Conservation (phyloP, 2,329 filamentous ascomycete species). For the Plectosphaerella sp. region DNA sequence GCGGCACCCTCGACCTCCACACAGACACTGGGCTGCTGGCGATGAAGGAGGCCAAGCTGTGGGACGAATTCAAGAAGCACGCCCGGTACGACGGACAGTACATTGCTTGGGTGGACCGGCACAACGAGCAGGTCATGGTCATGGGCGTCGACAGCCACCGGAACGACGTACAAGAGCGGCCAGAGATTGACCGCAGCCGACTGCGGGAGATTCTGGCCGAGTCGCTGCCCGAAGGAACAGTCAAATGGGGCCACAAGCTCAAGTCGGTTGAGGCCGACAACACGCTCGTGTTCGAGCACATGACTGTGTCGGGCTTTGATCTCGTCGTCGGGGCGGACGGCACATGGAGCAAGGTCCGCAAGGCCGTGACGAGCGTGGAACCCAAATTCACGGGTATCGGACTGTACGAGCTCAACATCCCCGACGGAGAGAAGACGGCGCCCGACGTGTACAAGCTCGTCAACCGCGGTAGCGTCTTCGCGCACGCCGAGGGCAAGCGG, state of each 20-base stretch:
- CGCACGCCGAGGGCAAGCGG: constrained; percentile 33
- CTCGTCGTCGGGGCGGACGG: constrained; percentile 30
- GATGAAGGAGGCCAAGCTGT: constrained; percentile 44
- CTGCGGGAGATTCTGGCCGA: constrained; percentile 39
- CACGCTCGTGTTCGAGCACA: constrained; percentile 32
- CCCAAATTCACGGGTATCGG: constrained; percentile 43
- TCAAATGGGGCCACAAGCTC: constrained; percentile 43
- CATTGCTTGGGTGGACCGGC: constrained; percentile 38
- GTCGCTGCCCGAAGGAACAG: constrained; percentile 36
- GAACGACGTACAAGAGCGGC: constrained; percentile 30
- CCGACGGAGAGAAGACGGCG: constrained; percentile 32
- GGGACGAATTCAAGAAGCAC: constrained; percentile 42
- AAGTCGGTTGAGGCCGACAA: constrained; percentile 26
- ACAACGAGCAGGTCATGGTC: constrained; percentile 28
- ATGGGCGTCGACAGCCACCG: constrained; percentile 14
- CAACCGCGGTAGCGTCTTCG: constrained; percentile 43
- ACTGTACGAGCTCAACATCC: constrained; percentile 34
- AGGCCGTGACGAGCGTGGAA: constrained; percentile 29
- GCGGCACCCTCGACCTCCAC: constrained; percentile 52
- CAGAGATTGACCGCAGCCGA: constrained; percentile 48
- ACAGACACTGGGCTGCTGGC: constrained; percentile 44
- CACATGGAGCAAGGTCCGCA: constrained; percentile 30
- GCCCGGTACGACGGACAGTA: constrained; percentile 50
- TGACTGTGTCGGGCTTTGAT: constrained; percentile 30
- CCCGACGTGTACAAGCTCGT: constrained; percentile 38